Base-by-base conservation (phyloP, 768 basidiomycete species). In the Lactarius sanguifluus region DNA sequence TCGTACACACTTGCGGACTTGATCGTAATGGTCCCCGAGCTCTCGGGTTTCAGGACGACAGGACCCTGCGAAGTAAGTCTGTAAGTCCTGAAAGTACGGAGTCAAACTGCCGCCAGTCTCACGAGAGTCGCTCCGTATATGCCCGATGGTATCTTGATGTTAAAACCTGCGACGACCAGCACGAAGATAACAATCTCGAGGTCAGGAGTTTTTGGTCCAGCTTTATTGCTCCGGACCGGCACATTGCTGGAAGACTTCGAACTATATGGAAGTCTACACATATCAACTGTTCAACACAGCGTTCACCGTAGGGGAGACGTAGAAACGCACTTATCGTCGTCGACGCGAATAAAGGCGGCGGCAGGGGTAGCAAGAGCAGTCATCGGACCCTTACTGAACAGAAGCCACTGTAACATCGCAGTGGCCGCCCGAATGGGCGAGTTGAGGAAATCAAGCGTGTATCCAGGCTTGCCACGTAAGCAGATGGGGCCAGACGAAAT, bases 381-480 rank as follows among this genome's bases (percentile, higher is more conserved):
- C 68, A 69, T 67, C 20, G 68, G 61, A 9, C 65, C 65, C 25
- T n/a, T 63, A 6, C 15, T 13, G 58, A 67, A 69, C 7, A 50
- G 1, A 12, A 69, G 3, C 68, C 68, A 69, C 38, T 41, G 59
- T 15, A 58, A 6, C 56, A 69, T 36, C 36, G 68, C 68, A 40
- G 60, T 12, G 45, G 56, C 12, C 7, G 55, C 66, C 18, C 16
- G 43, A 40, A 67, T 25, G 5, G 68, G 62, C 38, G 60, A 55
- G 54, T 62, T 69, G 47, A 69, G 68, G 43, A 68, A 69, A 41
- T 69, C 68, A 20, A 68, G 60, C 5, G 68, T 32, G 32, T 65
- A 69, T 25, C 68, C 68, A 15, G 68, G 62, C 28, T 69, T 69
- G 40, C 41, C 23, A 20, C 69, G 69, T 0, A 64, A 15, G 36